Conservation (phyloP, 352 stramenopile species). For the Phytophthora colocasiae region DNA sequence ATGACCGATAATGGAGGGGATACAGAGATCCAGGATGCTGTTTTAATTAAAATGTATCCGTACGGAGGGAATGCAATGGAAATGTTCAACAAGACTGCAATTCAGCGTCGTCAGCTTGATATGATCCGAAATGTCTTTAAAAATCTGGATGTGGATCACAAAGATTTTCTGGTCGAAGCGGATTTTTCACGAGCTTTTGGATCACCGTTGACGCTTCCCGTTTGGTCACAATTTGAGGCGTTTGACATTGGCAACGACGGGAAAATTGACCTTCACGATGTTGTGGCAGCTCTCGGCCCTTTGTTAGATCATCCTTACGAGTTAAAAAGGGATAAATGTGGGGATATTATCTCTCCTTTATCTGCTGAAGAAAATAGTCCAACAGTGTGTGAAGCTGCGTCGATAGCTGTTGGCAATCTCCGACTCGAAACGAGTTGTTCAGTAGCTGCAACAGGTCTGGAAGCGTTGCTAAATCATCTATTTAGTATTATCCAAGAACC, state of each 20-base stretch:
- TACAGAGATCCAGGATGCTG: slow-evolving; percentile 6
- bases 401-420: slow-evolving; percentile 47
- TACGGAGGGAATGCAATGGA: slow-evolving; percentile 66
- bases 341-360: neutral
- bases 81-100: slow-evolving; percentile 52
- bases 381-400: slow-evolving; percentile 54
- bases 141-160: slow-evolving; percentile 43
- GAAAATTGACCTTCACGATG: slow-evolving; percentile 60
- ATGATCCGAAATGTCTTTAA: slow-evolving; percentile 59
- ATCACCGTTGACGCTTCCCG: slow-evolving; percentile 20
- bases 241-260: slow-evolving; percentile 65
- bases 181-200: slow-evolving; percentile 35
- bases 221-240: slow-evolving; percentile 52
- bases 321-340: slow-evolving; percentile 10
- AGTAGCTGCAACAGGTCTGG: slow-evolving; percentile 32
- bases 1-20: neutral
- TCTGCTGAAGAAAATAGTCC: slow-evolving; percentile 2
- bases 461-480: slow-evolving; percentile 39
- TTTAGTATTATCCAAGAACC: slow-evolving; percentile 54
- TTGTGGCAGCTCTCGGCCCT: slow-evolving; percentile 62
- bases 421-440: slow-evolving; percentile 35
- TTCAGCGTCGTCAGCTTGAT: slow-evolving; percentile 52
- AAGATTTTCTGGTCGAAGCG: slow-evolving; percentile 41
- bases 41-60: slow-evolving; percentile 60
- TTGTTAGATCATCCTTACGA: slow-evolving; percentile 65